These are phyloP conservation scores for Aureobasidium sp. DNA, from an alignment of 2,329 filamentous ascomycete species.

Conservation along the genomic window DNA sequence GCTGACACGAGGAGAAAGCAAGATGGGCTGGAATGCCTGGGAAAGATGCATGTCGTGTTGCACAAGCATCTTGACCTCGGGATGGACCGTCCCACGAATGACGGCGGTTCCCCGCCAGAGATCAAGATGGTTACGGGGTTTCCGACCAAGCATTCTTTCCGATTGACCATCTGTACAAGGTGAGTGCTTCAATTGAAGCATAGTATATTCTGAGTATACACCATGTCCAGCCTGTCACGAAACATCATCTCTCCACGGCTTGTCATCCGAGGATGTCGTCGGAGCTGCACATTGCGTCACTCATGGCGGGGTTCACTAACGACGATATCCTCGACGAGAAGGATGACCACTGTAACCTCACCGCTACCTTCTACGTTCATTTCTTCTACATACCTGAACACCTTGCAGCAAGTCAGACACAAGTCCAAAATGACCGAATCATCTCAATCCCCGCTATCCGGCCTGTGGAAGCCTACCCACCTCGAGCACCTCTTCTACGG, in stretches of 20 bases:
- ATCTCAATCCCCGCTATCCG: conserved; percentile 36
- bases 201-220: background rate
- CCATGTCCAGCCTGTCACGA: background rate
- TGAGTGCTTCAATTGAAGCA: background rate
- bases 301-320: background rate
- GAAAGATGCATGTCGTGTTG: background rate
- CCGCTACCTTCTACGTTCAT: background rate
- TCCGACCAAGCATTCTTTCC: background rate
- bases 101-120: background rate
- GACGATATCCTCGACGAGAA: background rate
- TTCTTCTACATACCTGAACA: background rate
- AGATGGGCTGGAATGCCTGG: background rate
- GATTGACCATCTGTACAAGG: background rate
- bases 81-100: background rate
- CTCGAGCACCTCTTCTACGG: conserved; percentile 45
- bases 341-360: background rate
- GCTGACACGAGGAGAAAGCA: background rate
- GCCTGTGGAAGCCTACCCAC: conserved; percentile 44
- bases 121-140: background rate
- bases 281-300: background rate
- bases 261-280: background rate
- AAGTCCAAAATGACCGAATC: conserved; percentile 34
- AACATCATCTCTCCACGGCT: background rate
- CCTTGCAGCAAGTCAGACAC: conserved; percentile 19
- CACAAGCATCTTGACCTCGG: background rate